Percentiles rank a stretch among this genome's conserved stretches.
phyloP scores from a whole-genome alignment of 495 filamentous ascomycete genomes.

The Aspergillus mulundensis region DNA sequence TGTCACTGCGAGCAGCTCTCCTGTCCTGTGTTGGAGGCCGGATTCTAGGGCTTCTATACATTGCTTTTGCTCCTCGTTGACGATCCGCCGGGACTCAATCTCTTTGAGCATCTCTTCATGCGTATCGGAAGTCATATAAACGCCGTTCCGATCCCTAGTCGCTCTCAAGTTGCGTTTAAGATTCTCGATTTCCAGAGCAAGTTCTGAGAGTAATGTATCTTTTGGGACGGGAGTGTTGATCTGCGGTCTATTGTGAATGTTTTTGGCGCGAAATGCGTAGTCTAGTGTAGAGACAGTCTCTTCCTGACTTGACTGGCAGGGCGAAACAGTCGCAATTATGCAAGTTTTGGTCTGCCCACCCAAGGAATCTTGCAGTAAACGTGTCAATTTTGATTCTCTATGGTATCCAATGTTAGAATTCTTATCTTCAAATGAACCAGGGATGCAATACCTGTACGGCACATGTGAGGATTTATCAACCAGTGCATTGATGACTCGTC shows the following conservation, averaged over 20 bases:
- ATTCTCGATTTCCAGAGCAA: conserved; percentile 89
- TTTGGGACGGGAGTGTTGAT: conserved; percentile 88
- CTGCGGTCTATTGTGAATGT: conserved; percentile 96
- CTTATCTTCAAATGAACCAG: too few relatives aligned
- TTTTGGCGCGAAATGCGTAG: conserved; percentile 96
- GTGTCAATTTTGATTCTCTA: conserved; percentile 95
- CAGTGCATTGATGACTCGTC: conserved; percentile 96
- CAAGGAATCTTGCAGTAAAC: conserved; percentile 91
- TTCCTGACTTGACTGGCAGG: conserved; percentile 86
- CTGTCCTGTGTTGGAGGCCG: too few relatives aligned
- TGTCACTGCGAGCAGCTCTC: too few relatives aligned
- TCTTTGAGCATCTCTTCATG: conserved; percentile 85
- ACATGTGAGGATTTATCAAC: conserved; percentile 90
- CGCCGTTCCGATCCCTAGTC: conserved; percentile 88
- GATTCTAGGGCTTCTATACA: too few relatives aligned
- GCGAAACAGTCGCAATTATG: conserved; percentile 95
- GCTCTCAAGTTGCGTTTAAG: conserved; percentile 90
- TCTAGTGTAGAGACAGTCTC: conserved; percentile 97
- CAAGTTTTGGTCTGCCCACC: conserved; percentile 95
- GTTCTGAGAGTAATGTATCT: conserved; percentile 83
- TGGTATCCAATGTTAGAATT: too few relatives aligned
- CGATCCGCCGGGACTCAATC: conserved; percentile 83
- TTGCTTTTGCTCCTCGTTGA: conserved; percentile 95
- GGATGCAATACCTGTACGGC: conserved; percentile 63
- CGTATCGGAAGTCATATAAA: conserved; percentile 79